These are phyloP conservation scores for Pisolithus tinctorius DNA, from an alignment of 768 basidiomycete species.

Conservation along the genomic window DNA sequence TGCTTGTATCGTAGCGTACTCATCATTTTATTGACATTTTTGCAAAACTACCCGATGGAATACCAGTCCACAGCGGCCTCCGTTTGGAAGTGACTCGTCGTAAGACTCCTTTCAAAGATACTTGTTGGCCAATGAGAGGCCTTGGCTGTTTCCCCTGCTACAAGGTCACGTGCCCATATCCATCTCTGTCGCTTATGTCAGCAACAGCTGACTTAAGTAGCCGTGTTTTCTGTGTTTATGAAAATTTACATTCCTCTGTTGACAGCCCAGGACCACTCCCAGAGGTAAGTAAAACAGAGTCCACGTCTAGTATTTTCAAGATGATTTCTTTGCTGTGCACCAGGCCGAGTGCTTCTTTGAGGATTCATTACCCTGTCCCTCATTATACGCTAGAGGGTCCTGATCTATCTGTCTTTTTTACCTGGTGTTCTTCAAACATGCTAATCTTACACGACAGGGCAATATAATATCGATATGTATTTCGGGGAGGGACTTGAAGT, in stretches of 20 bases:
- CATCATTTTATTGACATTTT: conserved; percentile 2
- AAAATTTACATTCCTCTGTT: background rate
- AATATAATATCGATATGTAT: background rate
- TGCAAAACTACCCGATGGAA: background rate
- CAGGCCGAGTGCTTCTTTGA: conserved; percentile 30
- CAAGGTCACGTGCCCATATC: too few species aligned
- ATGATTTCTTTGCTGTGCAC: conserved; percentile 33
- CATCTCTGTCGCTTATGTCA: too few species aligned
- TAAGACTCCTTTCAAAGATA: too few species aligned
- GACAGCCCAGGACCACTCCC: background rate
- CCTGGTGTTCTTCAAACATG: background rate
- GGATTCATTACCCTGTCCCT: conserved; percentile 25
- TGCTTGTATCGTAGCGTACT: conserved; percentile 20
- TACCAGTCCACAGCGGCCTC: too few species aligned
- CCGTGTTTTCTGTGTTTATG: too few species aligned
- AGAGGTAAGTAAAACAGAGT: background rate
- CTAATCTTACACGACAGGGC: background rate
- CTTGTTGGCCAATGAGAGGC: too few species aligned
- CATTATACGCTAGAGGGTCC: conserved; percentile 30
- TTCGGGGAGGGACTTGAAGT: background rate
- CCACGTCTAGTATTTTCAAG: conserved; percentile 5
- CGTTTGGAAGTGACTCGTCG: too few species aligned
- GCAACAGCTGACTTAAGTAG: too few species aligned
- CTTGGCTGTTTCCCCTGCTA: too few species aligned
- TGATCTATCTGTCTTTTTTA: conserved; percentile 10